Conservation (phyloP, 208 protist genomes). For the Acanthamoeba culbertsoni region DNA sequence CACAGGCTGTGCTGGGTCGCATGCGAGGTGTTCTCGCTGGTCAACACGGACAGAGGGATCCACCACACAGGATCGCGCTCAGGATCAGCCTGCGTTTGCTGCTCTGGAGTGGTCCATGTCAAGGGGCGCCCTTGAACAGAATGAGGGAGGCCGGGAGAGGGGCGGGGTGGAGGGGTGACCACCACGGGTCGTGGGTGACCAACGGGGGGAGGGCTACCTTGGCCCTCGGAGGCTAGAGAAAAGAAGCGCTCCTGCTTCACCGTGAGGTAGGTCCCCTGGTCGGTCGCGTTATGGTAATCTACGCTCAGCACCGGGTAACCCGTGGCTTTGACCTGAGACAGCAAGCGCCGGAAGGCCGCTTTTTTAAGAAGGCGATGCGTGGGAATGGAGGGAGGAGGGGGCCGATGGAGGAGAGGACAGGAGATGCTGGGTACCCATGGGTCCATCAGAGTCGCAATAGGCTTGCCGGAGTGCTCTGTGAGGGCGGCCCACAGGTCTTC, state of each 20-base stretch:
- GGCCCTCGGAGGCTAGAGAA: too few relatives aligned
- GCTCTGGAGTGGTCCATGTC: too few relatives aligned
- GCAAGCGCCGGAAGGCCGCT: too few relatives aligned
- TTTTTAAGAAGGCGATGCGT: background rate
- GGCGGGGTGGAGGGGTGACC: too few relatives aligned
- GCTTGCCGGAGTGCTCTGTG: background rate
- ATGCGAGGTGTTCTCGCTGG: slow-evolving; percentile 6
- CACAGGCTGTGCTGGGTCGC: slow-evolving; percentile 5
- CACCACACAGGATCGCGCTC: slow-evolving; percentile 24
- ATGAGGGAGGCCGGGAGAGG: background rate
- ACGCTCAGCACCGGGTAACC: slow-evolving; percentile 26
- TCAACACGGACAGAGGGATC: slow-evolving; percentile 20
- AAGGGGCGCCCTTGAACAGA: background rate
- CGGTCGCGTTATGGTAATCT: background rate
- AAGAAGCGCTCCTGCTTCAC: slow-evolving; percentile 39
- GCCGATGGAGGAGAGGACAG: background rate
- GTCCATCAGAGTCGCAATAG: background rate
- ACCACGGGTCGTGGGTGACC: too few relatives aligned
- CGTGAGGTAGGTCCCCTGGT: background rate
- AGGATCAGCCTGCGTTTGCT: too few relatives aligned
- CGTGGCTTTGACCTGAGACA: slow-evolving; percentile 14
- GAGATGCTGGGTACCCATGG: background rate
- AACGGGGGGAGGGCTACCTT: background rate
- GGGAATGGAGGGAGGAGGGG: background rate
- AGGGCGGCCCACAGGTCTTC: slow-evolving; percentile 61